Base-by-base conservation (phyloP, 495 filamentous ascomycete genomes). In the Aspergillus homomorphus region DNA sequence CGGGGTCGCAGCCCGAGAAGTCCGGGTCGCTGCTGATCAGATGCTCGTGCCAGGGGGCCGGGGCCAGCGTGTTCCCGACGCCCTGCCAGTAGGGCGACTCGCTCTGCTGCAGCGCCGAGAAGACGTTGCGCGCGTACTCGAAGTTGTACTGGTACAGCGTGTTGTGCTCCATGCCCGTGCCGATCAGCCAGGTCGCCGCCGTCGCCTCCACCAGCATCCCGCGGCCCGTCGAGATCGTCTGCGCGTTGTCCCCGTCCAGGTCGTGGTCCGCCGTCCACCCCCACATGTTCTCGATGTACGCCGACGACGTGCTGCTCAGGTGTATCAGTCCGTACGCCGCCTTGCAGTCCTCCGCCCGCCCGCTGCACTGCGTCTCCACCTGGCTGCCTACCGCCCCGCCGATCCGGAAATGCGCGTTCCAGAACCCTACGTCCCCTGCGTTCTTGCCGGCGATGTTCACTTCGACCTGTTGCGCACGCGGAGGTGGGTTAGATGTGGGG, bases 221-320 rank as follows among this genome's bases (percentile, higher is more conserved):
- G 6, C 82, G 75, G 12, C 77, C 82, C 3, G 75, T 78, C 52
- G 77, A 69, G 54, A 84, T 81, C 45, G 65, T 73, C 20, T 79
- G 76, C 0, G 56, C 56, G 45, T 62, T 66, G 16, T 57, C 54
- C 18, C 69, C 67, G 53, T 84, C 79, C 0, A 84, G 73, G 28
- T 74, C 70, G 62, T 82, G 81, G 59, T 83, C 80, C 0, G 79
- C 80, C 7, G 78, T 81, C 82, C 81, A 85, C 52, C 76, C 78
- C 81, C 83, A 85, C 63, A 85, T 73, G 61, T 81, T 79, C 60
- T 85, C 82, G 38, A 85, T 70, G 54, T 85, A 86, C 8, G 69
- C 75, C 2, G 77, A 81, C 1, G 76, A 74, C 3, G 72, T 74
- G 7, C 59, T 48, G 1, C 74, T 77, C 3, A 86, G 60, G 50